Evolutionary conservation across 2,329 filamentous ascomycete genomes (phyloP), one percentile per base, ranked within the genome.

Genomic region (Fusarium sambucinum): DNA sequence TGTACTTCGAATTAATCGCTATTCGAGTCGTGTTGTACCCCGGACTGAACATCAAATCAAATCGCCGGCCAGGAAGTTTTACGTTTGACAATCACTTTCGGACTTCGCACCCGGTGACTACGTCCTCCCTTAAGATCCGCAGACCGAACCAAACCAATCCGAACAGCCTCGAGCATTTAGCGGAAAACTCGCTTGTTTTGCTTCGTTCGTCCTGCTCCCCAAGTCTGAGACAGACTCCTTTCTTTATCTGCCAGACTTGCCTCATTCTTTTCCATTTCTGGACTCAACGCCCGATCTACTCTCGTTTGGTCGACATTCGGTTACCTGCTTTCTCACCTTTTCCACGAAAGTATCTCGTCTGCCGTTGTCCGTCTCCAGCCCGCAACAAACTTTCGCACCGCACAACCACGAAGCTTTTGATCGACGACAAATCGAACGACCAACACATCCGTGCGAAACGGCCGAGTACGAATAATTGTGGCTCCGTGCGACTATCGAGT

Each of bases 221-320:
- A 52, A 72, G 56, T 69, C 69, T 73, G 66, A 74, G 72, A 74
- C 72, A 73, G 51, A 42, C 71, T 69, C 65, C 63, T 72, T 69
- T 66, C 63, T 72, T 69, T 66, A 60, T 46, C 60, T 55, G 53
- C 37, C 57, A 63, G 50, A 54, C 61, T 61, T 70, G 59, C 55
- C 72, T 71, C 50, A 40, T 58, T 64, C 58, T 33, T 61, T 70
- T 70, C 66, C 66, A 54, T 46, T 64, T 69, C 60, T 64, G 64
- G 62, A 50, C 44, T 61, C 40, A 40, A 55, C 53, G 55, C 45
- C 51, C 59, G 63, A 65, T 57, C 60, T 55, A 60, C 65, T 65
- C 51, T 69, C 40, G 33, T 56, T 57, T 54, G 35, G 57, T 35
- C 42, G 53, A 44, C 41, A 44, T 35, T 41, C 63, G 53, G 65